Base-by-base conservation (phyloP, 306 rosid genomes). In the Quercus glauca region DNA sequence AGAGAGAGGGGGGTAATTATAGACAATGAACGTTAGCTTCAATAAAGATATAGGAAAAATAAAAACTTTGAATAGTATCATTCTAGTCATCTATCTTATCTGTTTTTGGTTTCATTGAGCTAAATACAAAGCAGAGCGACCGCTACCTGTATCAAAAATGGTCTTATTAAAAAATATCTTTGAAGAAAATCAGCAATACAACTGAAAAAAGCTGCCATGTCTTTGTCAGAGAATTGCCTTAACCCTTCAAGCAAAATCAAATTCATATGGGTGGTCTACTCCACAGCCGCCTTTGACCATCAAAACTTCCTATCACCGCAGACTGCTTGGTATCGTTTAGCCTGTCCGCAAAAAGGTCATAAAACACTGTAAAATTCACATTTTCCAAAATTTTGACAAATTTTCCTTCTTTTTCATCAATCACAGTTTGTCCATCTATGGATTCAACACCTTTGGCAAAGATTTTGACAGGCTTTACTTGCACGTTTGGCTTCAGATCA, bases 291-390 rank as follows among this genome's bases (percentile, higher is more conserved):
- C 14, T 87, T 74, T 93, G 96, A 68, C 87, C 93, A 64, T 84
- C 77, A 74, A 90, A 93, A 86, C 97, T 90, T 84, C 88, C 90
- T 15, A 95, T 41, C 73, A 86, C 89, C 53, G 98, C 94, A 73
- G 93, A 81, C 76, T 91, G 97, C 53, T 76, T 87, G 58, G 21
- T 17, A 67, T 86, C 83, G 55, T 93, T 85, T 10, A 90, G 90
- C 81, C 83, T 86, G 4, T 85, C 77, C 51, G 93, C 90, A 78
- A 86, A 88, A 25, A 76, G 52, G 37, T 84, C 68, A 73, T 83
- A 85, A 86, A 82, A 93, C 51, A 77, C 82, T 23, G 72, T 58
- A 2, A 69, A 58, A 80, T 89, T 73, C 70, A 93, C 84, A 78
- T 71, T 79, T 12, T 85, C 82, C 79, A 95, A 83, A 67, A 93